phyloP scores from a whole-genome alignment of 2,329 filamentous ascomycete genomes.

The Cadophora gregata region DNA sequence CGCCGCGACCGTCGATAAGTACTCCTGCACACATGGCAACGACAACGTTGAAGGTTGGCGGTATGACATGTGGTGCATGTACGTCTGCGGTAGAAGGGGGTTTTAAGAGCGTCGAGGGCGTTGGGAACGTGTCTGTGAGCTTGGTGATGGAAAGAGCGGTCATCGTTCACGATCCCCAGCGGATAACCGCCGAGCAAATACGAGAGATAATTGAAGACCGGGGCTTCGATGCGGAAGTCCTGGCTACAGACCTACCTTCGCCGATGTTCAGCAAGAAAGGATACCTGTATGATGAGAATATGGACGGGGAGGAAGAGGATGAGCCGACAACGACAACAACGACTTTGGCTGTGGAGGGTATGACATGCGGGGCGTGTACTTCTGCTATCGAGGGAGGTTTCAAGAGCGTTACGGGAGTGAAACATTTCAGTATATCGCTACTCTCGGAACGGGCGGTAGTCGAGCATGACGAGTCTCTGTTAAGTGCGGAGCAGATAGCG shows the following conservation, averaged over 20 bases:
- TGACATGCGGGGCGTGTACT: constrained; percentile 92
- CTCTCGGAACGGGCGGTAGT: constrained; percentile 86
- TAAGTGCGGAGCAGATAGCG: constrained; percentile 59
- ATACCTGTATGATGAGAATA: constrained; percentile 45
- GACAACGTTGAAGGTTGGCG: constrained; percentile 88
- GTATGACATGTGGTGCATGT: constrained; percentile 93
- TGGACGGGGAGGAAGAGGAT: constrained; percentile 43
- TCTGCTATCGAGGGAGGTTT: constrained; percentile 84
- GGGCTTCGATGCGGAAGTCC: constrained; percentile 88
- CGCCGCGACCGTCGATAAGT: constrained; percentile 27
- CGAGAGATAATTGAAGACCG: constrained; percentile 88
- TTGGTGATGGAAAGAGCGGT: constrained; percentile 97
- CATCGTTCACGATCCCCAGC: constrained; percentile 81
- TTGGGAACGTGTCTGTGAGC: constrained; percentile 87
- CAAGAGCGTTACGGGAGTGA: constrained; percentile 74
- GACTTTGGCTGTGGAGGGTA: constrained; percentile 80
- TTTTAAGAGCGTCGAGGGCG: constrained; percentile 81
- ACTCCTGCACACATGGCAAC: constrained; percentile 73
- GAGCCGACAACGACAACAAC: constrained; percentile 61
- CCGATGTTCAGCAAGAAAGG: constrained; percentile 49
- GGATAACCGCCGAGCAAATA: constrained; percentile 76
- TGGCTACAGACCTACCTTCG: constrained; percentile 77
- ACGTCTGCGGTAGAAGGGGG: constrained; percentile 94
- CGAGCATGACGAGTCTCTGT: constrained; percentile 70
- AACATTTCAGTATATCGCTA: constrained; percentile 80